Conservation (phyloP, 805 yeast species). For the Brettanomyces naardenensis region DNA sequence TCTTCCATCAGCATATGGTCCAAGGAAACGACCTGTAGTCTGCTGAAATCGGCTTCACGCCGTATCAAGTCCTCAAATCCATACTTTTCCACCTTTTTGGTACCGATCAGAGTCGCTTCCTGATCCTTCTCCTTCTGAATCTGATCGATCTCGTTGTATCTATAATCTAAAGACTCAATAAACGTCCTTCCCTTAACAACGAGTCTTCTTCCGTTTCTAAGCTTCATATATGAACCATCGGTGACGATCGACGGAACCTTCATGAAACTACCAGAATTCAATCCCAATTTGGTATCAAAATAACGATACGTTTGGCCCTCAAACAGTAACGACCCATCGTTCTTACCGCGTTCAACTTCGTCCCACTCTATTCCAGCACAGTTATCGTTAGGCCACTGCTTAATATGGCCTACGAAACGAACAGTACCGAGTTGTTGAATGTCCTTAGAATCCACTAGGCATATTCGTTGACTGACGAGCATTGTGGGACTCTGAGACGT, state of each 20-base stretch:
- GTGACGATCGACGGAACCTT: conserved; percentile 24
- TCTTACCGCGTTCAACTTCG: conserved; percentile 44
- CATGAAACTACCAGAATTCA: conserved; percentile 55
- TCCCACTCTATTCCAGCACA: conserved; percentile 92
- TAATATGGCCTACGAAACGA: conserved; percentile 49
- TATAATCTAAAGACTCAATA: conserved; percentile 31
- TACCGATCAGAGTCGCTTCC: conserved; percentile 31
- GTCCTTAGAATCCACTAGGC: conserved; percentile 22
- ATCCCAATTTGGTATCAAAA: conserved; percentile 34
- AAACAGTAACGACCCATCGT: conserved; percentile 55
- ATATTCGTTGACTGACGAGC: conserved; percentile 16
- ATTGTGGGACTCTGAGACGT: neutral
- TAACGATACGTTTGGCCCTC: conserved; percentile 28
- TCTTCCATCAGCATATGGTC: conserved; percentile 31
- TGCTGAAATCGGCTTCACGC: conserved; percentile 38
- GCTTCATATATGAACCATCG: conserved; percentile 5
- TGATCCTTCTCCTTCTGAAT: conserved; percentile 24
- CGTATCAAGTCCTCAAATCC: conserved; percentile 55
- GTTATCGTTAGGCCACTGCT: conserved; percentile 47
- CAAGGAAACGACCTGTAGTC: conserved; percentile 43
- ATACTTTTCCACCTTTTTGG: conserved; percentile 49
- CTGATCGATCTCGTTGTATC: conserved; percentile 5
- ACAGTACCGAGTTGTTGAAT: conserved; percentile 48
- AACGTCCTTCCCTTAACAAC: conserved; percentile 32
- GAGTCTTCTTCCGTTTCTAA: conserved; percentile 17